Evolutionary conservation across 2,329 filamentous ascomycete species (phyloP).

Genomic region (Coniochaeta pulveracea): DNA sequence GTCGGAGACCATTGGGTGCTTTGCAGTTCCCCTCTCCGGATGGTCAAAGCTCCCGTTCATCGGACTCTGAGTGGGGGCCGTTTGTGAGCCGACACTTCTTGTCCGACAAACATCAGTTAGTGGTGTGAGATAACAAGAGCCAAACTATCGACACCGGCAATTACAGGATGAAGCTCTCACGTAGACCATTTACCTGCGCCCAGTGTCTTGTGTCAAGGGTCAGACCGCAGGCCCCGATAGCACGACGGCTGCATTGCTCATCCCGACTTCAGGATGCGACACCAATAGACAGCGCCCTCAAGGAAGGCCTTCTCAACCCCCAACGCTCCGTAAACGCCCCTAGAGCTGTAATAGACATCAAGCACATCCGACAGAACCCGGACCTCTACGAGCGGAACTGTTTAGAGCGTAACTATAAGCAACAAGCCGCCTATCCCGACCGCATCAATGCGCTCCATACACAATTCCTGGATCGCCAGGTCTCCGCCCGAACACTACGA

Average conservation of each 20-base stretch:
- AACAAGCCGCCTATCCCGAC: constrained; percentile 39
- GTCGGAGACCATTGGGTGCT: too few species aligned
- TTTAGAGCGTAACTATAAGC: constrained; percentile 69
- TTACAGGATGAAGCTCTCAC: constrained; percentile 8
- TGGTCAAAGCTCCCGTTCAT: constrained; percentile 2
- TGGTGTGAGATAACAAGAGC: too few species aligned
- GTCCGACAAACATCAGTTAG: too few species aligned
- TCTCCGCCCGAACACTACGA: constrained; percentile 46
- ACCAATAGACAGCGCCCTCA: background rate
- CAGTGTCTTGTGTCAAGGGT: constrained; percentile 5
- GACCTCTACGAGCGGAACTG: constrained; percentile 76
- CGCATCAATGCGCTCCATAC: constrained; percentile 44
- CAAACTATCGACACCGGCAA: background rate
- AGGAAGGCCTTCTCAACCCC: constrained; percentile 2
- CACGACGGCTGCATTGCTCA: constrained; percentile 1
- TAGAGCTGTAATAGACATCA: constrained; percentile 70
- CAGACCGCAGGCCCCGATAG: background rate
- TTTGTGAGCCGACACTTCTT: too few species aligned
- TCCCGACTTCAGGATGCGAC: constrained; percentile 1
- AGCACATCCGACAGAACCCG: constrained; percentile 79
- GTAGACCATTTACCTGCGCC: constrained; percentile 8
- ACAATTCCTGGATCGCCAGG: constrained; percentile 50
- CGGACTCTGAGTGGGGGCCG: too few species aligned
- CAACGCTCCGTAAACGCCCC: constrained; percentile 59
- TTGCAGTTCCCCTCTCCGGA: too few species aligned